Percentiles rank a stretch among this genome's conserved stretches.
Evolutionary conservation across 2,329 filamentous ascomycete species (phyloP).

Genomic region (Clarireedia hainanense): DNA sequence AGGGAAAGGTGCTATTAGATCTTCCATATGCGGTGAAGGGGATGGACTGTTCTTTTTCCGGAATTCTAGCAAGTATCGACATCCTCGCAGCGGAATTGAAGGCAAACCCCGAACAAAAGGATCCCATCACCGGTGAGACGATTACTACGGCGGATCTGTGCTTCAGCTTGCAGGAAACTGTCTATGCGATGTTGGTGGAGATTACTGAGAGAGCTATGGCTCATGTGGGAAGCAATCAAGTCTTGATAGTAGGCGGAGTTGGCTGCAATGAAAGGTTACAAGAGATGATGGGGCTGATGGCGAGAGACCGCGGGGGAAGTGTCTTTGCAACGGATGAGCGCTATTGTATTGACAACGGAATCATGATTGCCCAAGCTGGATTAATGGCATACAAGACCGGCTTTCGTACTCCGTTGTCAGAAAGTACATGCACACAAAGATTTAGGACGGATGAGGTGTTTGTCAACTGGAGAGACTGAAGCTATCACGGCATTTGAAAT

Average conservation of each 20-base stretch:
- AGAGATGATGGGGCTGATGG: constrained; percentile 98
- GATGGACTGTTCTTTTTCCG: constrained; percentile 96
- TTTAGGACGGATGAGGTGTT: constrained; percentile 78
- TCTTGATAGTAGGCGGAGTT: constrained; percentile 91
- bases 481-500: background rate
- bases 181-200: constrained; percentile 95
- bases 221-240: constrained; percentile 83
- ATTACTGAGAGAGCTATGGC: constrained; percentile 99
- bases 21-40: constrained; percentile 95
- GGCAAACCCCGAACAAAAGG: constrained; percentile 34
- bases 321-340: constrained; percentile 94
- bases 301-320: constrained; percentile 74
- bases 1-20: constrained; percentile 65
- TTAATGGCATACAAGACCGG: constrained; percentile 78
- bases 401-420: constrained; percentile 65
- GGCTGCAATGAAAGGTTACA: constrained; percentile 92
- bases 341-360: constrained; percentile 98
- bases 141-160: constrained; percentile 82
- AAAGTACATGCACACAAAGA: constrained; percentile 78
- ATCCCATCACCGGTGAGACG: constrained; percentile 43
- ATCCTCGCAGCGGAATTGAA: constrained; percentile 64
- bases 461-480: constrained; percentile 64
- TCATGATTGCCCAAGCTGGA: constrained; percentile 98
- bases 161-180: constrained; percentile 90
- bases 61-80: constrained; percentile 80